A percentile compares a stretch with the other conserved stretches of the same genome.
These are phyloP conservation scores for Phlebiopsis gigantea DNA, from an alignment of 768 basidiomycete species.

Conservation along the genomic window DNA sequence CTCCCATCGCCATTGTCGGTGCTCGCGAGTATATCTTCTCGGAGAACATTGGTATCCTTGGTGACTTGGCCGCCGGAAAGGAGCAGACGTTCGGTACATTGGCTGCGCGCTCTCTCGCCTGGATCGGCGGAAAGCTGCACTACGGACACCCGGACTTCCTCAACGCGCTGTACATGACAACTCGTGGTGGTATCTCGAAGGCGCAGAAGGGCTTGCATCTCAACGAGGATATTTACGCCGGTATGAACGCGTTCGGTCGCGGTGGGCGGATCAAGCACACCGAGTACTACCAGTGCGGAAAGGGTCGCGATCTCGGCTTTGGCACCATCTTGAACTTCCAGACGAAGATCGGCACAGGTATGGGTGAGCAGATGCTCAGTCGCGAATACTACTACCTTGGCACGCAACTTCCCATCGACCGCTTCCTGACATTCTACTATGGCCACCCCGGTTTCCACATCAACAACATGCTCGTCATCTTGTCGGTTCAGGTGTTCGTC, in stretches of 20 bases:
- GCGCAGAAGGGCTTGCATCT: slow-evolving; percentile 99
- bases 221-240: slow-evolving; percentile 99
- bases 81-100: slow-evolving; percentile 97
- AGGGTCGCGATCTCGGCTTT: slow-evolving; percentile 97
- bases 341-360: slow-evolving; percentile 99
- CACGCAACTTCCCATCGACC: slow-evolving; percentile 95
- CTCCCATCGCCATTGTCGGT: slow-evolving; percentile 96
- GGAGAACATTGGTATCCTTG: slow-evolving; percentile 98
- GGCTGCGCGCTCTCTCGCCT: slow-evolving; percentile 90
- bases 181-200: slow-evolving; percentile 97
- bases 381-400: slow-evolving; percentile 99
- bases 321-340: slow-evolving; percentile 99
- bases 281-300: slow-evolving; percentile 99
- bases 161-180: slow-evolving; percentile 96
- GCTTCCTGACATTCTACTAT: slow-evolving; percentile 99
- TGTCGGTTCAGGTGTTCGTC: slow-evolving; percentile 94
- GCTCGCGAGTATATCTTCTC: slow-evolving; percentile 99
- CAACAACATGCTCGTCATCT: slow-evolving; percentile 98
- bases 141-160: slow-evolving; percentile 99
- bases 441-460: slow-evolving; percentile 99
- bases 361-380: slow-evolving; percentile 99
- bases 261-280: slow-evolving; percentile 98
- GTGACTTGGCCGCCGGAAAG: slow-evolving; percentile 97
- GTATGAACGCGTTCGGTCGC: slow-evolving; percentile 97
- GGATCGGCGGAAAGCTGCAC: slow-evolving; percentile 97